Percentiles rank a stretch among this genome's conserved stretches.
Evolutionary conservation across 441 rosid species (phyloP).

Genomic region (Theobroma grandiflorum): DNA sequence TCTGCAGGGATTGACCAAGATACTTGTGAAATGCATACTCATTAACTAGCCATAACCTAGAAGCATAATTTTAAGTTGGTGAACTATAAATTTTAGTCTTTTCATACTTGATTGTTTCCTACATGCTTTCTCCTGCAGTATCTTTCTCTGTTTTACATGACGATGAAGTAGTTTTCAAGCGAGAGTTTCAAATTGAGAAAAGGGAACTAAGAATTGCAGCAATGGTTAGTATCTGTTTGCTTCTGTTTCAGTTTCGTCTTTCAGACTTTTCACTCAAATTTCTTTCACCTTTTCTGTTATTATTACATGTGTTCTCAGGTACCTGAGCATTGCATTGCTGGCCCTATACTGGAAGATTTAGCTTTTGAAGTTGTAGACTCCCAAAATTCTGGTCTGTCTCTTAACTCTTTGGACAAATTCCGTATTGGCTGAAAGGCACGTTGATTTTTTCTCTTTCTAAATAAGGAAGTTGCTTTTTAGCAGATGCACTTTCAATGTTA

Average conservation of each 20-base stretch:
- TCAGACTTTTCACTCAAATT: background rate
- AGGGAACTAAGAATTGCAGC: conserved; percentile 60
- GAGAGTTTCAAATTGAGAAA: conserved; percentile 49
- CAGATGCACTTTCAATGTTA: no score
- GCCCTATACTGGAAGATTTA: conserved; percentile 56
- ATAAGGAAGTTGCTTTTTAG: no score
- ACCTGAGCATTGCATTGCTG: conserved; percentile 47
- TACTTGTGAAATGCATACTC: background rate
- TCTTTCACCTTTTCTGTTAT: conserved; percentile 3
- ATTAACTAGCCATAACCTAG: background rate
- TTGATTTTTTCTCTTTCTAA: no score
- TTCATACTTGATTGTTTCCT: background rate
- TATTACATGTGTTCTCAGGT: conserved; percentile 40
- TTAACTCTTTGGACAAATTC: no score
- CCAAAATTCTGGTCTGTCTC: background rate
- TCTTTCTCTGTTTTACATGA: conserved; percentile 50
- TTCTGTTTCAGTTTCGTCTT: background rate
- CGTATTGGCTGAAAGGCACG: no score
- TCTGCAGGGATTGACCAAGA: no score
- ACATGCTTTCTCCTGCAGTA: conserved; percentile 47
- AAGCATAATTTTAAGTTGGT: background rate
- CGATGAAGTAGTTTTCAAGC: conserved; percentile 44
- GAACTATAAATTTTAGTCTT: background rate
- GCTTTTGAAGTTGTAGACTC: conserved; percentile 57
- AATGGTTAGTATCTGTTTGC: conserved; percentile 45